Evolutionary conservation across 2,329 filamentous ascomycete genomes (phyloP).

Genomic region (Xenosphaeropsis pyriputrescens): DNA sequence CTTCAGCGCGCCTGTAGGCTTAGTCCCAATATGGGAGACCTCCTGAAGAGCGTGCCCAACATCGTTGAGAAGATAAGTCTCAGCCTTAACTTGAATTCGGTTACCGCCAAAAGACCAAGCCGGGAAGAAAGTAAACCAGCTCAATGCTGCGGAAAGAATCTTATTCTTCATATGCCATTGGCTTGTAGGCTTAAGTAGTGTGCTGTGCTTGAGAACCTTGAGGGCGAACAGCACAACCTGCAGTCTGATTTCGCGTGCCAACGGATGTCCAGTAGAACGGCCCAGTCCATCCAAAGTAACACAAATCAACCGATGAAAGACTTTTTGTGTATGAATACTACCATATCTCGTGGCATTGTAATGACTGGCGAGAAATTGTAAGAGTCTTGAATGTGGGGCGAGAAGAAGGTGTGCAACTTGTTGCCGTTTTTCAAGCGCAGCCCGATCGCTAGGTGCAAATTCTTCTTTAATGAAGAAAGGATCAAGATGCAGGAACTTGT

Average conservation of each 20-base stretch:
- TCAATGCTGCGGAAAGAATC: conserved; percentile 70
- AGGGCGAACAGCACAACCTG: conserved; percentile 75
- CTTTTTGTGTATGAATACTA: conserved; percentile 64
- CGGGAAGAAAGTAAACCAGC: conserved; percentile 75
- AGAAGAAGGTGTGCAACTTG: conserved; percentile 71
- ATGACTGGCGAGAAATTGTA: conserved; percentile 87
- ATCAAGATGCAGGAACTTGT: conserved; percentile 57
- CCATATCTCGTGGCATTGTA: conserved; percentile 87
- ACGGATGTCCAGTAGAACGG: conserved; percentile 60
- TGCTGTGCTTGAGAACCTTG: conserved; percentile 60
- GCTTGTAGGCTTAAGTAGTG: conserved; percentile 43
- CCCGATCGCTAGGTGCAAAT: conserved; percentile 80
- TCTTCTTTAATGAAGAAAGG: conserved; percentile 88
- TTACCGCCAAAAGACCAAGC: conserved; percentile 96
- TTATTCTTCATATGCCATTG: conserved; percentile 81
- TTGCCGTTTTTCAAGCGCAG: conserved; percentile 57
- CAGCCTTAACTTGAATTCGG: conserved; percentile 81
- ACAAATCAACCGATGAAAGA: conserved; percentile 71
- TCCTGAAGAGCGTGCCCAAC: conserved; percentile 52
- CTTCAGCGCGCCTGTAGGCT: conserved; percentile 36
- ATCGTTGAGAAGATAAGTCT: conserved; percentile 68
- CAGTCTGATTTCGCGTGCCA: conserved; percentile 85
- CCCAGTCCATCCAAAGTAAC: conserved; percentile 64
- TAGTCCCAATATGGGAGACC: conserved; percentile 42
- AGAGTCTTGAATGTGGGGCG: conserved; percentile 68